Base-by-base conservation (phyloP, 2,329 filamentous ascomycete genomes). In the Madurella fahalii region DNA sequence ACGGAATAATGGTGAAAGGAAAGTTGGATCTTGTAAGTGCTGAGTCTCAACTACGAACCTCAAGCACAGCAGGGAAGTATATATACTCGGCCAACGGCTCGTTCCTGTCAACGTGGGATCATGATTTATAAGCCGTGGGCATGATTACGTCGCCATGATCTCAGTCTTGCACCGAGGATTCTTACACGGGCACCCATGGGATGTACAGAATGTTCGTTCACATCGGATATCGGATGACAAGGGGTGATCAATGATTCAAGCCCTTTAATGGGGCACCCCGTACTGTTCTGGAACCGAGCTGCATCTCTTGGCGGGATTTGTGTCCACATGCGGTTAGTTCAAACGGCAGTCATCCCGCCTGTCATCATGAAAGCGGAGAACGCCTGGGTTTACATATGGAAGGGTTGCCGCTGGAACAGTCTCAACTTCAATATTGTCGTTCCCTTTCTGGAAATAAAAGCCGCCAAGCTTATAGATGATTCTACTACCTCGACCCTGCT, bases 231-330 rank as follows among this genome's bases (percentile, higher is more conserved):
- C 15, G 9, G 40, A 41, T n/a, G 16, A 18, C 16, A 41, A 9
- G 40, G 40, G n/a, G 17, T 25, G 25, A 25, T 25, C 25, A 25
- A 25, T 7, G 25, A 25, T 25, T 7, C 25, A 25, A 25, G 25
- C 25, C 25, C 4, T 3, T 4, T 4, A 25, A 4, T 3, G 25
- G 25, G 25, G 25, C 4, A 25, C 25, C 25, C 25, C 25, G 25
- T 25, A 7, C 25, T 25, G 25, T 25, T 25, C 25, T 25, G 25
- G 25, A 25, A 25, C 25, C 25, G 25, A 25, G 25, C 25, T 25
- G 25, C 50, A 48, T 11, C 20, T 16, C 55, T 57, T 57, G 55
- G 51, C 55, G 55, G 44, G 11, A 44, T 51, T 43, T 54, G 44
- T 41, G 5, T 20, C 51, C 47, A n/a, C n/a, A 53, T 57, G 7